Conservation (phyloP, 2,329 filamentous ascomycete species). For the Trematosphaeria pertusa region DNA sequence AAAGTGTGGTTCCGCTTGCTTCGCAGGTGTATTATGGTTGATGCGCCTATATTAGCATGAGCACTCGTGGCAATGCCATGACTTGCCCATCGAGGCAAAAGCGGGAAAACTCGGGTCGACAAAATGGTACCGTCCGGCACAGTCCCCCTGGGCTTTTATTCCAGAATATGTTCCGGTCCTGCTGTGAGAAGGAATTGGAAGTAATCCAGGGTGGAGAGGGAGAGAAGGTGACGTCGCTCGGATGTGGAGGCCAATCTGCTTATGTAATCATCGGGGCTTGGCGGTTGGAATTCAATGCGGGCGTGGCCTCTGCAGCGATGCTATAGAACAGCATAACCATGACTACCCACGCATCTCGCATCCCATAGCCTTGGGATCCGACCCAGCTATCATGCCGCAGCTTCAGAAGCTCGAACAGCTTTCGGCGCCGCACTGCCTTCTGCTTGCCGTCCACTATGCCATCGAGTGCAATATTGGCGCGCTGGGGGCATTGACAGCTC, state of each 20-base stretch:
- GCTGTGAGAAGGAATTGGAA: too few relatives aligned
- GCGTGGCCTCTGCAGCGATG: too few relatives aligned
- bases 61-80: constrained; percentile 15
- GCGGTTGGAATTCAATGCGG: too few relatives aligned
- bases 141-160: too few relatives aligned
- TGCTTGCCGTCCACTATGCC: constrained; percentile 75
- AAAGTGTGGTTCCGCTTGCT: constrained; percentile 7
- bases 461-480: constrained; percentile 69
- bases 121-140: too few relatives aligned
- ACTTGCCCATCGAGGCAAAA: too few relatives aligned
- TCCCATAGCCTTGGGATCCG: not conserved
- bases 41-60: constrained; percentile 33
- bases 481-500: constrained; percentile 66
- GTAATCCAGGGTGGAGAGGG: too few relatives aligned
- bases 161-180: too few relatives aligned
- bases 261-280: too few relatives aligned
- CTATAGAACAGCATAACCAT: not conserved
- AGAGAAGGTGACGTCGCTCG: too few relatives aligned
- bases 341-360: not conserved
- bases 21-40: constrained; percentile 18
- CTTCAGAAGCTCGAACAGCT: constrained; percentile 50
- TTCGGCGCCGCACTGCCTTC: constrained; percentile 71
- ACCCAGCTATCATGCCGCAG: constrained; percentile 25
- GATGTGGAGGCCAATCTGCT: too few relatives aligned
- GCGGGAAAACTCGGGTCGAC: not conserved